Conservation (phyloP, 305 asterid genomes). For the Solanum aculeatissimum region DNA sequence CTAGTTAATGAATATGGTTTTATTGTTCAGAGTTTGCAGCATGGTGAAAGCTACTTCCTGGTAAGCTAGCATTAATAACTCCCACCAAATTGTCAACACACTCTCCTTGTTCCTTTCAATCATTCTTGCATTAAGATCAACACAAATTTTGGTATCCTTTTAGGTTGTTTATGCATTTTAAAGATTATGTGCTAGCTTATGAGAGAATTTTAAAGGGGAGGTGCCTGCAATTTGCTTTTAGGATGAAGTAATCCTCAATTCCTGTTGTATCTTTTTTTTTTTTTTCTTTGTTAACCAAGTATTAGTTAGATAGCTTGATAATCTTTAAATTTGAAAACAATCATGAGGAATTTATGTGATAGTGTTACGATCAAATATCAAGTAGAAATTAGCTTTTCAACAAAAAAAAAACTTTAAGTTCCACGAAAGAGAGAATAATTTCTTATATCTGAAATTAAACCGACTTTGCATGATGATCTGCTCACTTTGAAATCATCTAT, state of each 20-base stretch:
- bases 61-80: conserved; percentile 12
- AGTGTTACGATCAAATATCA: too few species aligned
- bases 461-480: not conserved
- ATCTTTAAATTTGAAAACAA: not conserved
- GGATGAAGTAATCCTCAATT: not conserved
- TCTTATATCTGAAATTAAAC: not conserved
- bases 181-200: not conserved
- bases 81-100: not conserved
- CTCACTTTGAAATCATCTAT: not conserved
- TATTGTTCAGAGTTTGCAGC: conserved; percentile 38
- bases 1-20: conserved; percentile 42
- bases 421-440: not conserved
- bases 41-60: conserved; percentile 75
- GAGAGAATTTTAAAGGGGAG: not conserved
- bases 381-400: too few species aligned
- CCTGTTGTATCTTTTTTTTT: not conserved
- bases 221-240: not conserved
- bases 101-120: not conserved
- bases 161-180: not conserved
- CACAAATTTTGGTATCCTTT: not conserved
- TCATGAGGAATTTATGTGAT: not conserved
- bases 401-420: too few species aligned
- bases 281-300: not conserved
- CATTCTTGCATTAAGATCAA: not conserved
- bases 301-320: not conserved